Evolutionary conservation across 192 early-diverging fungal genomes (phyloP), one percentile per base, ranked within the genome.

Genomic region (Backusella macrospora): DNA sequence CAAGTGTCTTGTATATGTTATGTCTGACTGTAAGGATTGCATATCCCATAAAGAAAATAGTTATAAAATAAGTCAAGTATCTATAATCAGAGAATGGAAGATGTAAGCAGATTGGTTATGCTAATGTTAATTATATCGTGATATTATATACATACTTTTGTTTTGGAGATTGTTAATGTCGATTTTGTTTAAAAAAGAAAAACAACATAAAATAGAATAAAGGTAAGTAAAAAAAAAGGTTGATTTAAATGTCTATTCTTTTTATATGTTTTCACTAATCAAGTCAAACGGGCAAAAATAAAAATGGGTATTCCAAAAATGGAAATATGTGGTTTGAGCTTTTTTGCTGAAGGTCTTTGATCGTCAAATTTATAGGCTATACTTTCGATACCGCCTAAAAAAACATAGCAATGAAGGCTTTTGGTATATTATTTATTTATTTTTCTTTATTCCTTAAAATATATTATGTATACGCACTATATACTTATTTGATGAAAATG

Each of bases 191-290:
- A 59, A 59, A 59, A 23, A 12, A 59, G 52, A 59, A 59, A 59
- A 59, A 26, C 21, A 26, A 59, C 12, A 59, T 8, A 59, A 59
- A 59, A 26, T 23, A 1, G 23, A 13, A 9, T 26, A 13, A 23
- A 59, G 21, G 26, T 59, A 23, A 59, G 12, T 59, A 59, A 59
- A 55, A 18, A 55, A 55, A 55, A 21, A 55, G 49, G 49, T 55
- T 4, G 4, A 59, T 59, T 59, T 26, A 26, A 59, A 59, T 59
- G 52, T 14, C 52, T 23, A 59, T 59, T 26, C 52, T 10, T 59
- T 59, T 59, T 59, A 59, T 59, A 59, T 59, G 52, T 59, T 59
- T 59, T 59, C 21, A 59, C 52, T 18, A 59, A 59, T 59, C 4
- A 23, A 59, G 52, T 9, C 21, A 59, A 59, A 26, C 52, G 8